Evolutionary conservation across 768 basidiomycete genomes (phyloP).

Genomic region (Phaeotremella skinneri): DNA sequence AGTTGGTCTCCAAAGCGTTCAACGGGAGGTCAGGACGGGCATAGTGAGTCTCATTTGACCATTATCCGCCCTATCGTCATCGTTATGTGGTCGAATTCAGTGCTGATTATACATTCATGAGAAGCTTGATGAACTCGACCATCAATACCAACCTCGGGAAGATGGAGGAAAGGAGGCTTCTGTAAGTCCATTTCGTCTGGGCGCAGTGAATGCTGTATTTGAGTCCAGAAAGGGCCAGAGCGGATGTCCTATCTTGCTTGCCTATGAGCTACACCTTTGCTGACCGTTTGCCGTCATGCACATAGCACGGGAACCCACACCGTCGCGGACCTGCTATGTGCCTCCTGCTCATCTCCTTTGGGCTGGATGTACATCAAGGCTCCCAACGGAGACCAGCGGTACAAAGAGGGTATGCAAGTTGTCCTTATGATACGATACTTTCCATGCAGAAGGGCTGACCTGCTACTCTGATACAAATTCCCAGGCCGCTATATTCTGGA

Average conservation of each 20-base stretch:
- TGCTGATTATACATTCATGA: not conserved
- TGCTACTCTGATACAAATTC: not conserved
- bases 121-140: conserved; percentile 47
- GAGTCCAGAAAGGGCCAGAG: not conserved
- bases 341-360: conserved; percentile 33
- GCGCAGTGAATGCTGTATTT: no score
- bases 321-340: conserved; percentile 45
- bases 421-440: no score
- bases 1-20: conserved; percentile 51
- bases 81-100: not conserved
- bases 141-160: conserved; percentile 49
- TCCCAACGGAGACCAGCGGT: conserved; percentile 46
- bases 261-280: no score
- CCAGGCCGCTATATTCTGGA: conserved; percentile 49
- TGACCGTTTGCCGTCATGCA: not conserved
- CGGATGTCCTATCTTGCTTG: not conserved
- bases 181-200: conserved; percentile 24
- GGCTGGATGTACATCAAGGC: conserved; percentile 52
- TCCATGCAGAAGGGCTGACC: no score
- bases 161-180: conserved; percentile 42
- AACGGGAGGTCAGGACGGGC: conserved; percentile 46
- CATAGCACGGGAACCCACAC: conserved; percentile 49
- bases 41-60: conserved; percentile 35
- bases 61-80: not conserved
- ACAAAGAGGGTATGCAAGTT: conserved; percentile 51